Base-by-base conservation (phyloP, 129 eudicot species). In the Flaveria trinervia region DNA sequence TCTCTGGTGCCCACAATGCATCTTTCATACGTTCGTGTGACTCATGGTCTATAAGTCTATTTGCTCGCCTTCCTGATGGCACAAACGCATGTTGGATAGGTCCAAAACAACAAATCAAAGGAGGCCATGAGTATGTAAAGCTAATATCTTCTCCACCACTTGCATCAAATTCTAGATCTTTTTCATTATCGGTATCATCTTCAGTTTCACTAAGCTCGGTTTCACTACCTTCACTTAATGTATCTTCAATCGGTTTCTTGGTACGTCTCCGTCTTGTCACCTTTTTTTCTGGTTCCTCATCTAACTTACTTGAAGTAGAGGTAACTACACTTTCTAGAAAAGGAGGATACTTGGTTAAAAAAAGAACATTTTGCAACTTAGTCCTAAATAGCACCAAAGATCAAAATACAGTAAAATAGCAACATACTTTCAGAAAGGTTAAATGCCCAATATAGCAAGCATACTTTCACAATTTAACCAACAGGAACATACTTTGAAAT, bases 71-170 rank as follows among this genome's bases (percentile, higher is more conserved):
- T 39, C 96, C 99, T 0, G 94, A 82, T 66, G 99, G 96, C 36
- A 95, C 82, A 84, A 91, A 95, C 20, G 88, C 86, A 67, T 89
- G 90, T 56, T 91, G 93, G 62, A 89, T 83, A 5, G 96, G 92
- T 62, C 99, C 99, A 54, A 91, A 95, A 81, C 96, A 91, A 79
- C 97, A 95, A 65, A 95, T 89, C 17, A 95, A 87, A 67, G 99
- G 96, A 16, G 97, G 96, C 97, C 97, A 91, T 11, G 92, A 84
- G 54, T 91, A 86, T 12, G 96, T 87, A 69, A 79, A 84, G 81
- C 94, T 86, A 68, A 89, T 89, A 80, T 86, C 97, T 13, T 95
- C 94, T 75, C 79, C 92, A 17, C 72, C 88, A 66, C 71, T 89
- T 50, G 82, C 82, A 45, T 71, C 90, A 13, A 89, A 16, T 59